Evolutionary conservation across 768 basidiomycete species (phyloP), one percentile per base, ranked within the genome.

Genomic region (Gyrodon lividus): DNA sequence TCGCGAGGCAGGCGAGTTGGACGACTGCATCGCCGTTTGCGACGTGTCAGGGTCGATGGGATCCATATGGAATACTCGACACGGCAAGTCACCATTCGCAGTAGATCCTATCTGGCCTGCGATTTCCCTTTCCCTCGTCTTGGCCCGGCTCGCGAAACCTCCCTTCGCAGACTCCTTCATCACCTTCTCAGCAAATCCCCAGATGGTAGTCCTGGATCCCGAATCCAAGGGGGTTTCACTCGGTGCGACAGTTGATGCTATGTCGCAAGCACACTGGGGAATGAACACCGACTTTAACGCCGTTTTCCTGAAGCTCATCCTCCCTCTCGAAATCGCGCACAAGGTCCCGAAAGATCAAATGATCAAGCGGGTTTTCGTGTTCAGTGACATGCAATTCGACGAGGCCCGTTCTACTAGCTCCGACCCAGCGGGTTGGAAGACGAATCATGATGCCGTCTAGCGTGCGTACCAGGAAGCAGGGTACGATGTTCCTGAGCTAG

Each of bases 371-470:
- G 68, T 89, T 0, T 89, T 90, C 61, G 75, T 89, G 38, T 89
- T 91, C 64, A 80, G 81, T 3, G 86, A 89, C 61, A 89, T 89
- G 87, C 87, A 88, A 67, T 89, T 89, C 56, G 84, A 89, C 60
- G 14, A 9, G 1, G 57, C 59, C 5, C 34, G 17, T 3, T 1
- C 2, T 4, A 17, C 22, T 1, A 5, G 6, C 4, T 61, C 67
- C 26, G 26, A 46, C 2, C 0, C 9, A 3, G 44, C 37, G 2
- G 33, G 57, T 0, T 87, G 84, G 83, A 74, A 79, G 58, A 89
- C 86, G 34, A 86, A 81, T 41, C 78, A 88, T 58, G 76, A 84
- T 30, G 64, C 64, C 19, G 77, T 89, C 35, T 76, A 75, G 63
- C 61, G 69, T 51, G 81, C 74, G 60, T 90, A 82, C 56, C 60